Conservation (phyloP, 2,329 filamentous ascomycete species). For the Fusarium foetens region DNA sequence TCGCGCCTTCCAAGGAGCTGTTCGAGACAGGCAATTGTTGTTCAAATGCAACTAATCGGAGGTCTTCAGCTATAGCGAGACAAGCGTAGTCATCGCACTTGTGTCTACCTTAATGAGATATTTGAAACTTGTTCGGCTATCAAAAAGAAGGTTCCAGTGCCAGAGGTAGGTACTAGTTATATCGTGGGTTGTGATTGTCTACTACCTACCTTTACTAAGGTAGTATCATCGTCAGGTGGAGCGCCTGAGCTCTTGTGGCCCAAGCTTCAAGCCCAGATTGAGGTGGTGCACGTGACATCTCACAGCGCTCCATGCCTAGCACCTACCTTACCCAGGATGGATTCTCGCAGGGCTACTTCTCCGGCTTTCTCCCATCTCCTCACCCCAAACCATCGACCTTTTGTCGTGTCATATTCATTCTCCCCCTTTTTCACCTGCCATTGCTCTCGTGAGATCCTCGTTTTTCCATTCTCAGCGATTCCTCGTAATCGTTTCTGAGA, state of each 20-base stretch:
- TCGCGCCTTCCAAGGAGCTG: slow-evolving; percentile 1
- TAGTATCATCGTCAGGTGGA: background rate
- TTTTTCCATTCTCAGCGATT: slow-evolving; percentile 36
- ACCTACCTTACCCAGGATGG: background rate
- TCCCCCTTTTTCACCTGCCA: slow-evolving; percentile 31
- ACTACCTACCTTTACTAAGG: background rate
- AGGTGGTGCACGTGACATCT: slow-evolving; percentile 25
- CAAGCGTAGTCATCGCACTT: background rate
- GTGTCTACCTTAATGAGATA: no score
- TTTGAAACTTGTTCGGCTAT: background rate
- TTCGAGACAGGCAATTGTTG: background rate
- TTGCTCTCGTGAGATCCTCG: slow-evolving; percentile 36
- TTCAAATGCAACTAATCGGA: background rate
- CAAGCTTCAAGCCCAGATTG: slow-evolving; percentile 14
- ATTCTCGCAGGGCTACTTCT: slow-evolving; percentile 39
- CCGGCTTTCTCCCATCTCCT: slow-evolving; percentile 42
- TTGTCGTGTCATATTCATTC: slow-evolving; percentile 41
- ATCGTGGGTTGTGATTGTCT: background rate
- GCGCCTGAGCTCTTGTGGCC: background rate
- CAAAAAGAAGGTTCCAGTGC: background rate
- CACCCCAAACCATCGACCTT: slow-evolving; percentile 34
- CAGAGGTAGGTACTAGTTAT: background rate
- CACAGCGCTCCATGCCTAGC: slow-evolving; percentile 10
- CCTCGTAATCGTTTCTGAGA: slow-evolving; percentile 28
- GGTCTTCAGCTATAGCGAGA: background rate